phyloP scores from a whole-genome alignment of 2,329 filamentous ascomycete species.

The Gnomoniopsis sp. region DNA sequence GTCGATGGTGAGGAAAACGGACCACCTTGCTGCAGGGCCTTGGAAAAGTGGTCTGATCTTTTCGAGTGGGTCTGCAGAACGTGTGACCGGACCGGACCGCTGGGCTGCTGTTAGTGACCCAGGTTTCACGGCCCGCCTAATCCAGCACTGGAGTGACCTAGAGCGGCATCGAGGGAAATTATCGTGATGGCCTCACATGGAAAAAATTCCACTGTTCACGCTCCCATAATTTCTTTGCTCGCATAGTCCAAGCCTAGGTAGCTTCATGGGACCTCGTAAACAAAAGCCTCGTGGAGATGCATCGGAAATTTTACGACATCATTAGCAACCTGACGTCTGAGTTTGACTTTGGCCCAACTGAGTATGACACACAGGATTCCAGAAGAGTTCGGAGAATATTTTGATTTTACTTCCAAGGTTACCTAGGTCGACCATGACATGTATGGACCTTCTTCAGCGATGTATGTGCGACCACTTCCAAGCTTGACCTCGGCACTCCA shows the following conservation, averaged over 20 bases:
- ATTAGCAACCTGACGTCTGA: too few relatives aligned
- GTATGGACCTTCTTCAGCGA: too few relatives aligned
- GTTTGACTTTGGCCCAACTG: too few relatives aligned
- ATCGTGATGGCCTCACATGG: slow-evolving; percentile 17
- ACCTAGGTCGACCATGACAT: too few relatives aligned
- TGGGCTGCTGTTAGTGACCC: slow-evolving; percentile 16
- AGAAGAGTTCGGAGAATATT: too few relatives aligned
- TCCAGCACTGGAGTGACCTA: neutral
- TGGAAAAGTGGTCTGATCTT: slow-evolving; percentile 17
- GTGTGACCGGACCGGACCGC: slow-evolving; percentile 23
- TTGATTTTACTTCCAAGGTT: too few relatives aligned
- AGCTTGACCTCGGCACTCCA: too few relatives aligned
- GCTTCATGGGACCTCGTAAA: neutral
- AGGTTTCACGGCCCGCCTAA: neutral
- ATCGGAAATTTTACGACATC: neutral
- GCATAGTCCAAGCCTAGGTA: neutral
- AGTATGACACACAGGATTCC: too few relatives aligned
- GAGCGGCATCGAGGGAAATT: slow-evolving; percentile 21
- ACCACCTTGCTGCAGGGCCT: slow-evolving; percentile 11
- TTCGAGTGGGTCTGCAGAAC: slow-evolving; percentile 12
- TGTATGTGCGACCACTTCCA: too few relatives aligned
- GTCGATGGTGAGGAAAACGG: neutral
- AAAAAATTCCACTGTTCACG: neutral
- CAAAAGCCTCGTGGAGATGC: neutral
- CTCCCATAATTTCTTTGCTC: neutral